A percentile compares a stretch with the other conserved stretches of the same genome.
Evolutionary conservation across 2,329 filamentous ascomycete species (phyloP).

Genomic region (Paecilomyces variotii): DNA sequence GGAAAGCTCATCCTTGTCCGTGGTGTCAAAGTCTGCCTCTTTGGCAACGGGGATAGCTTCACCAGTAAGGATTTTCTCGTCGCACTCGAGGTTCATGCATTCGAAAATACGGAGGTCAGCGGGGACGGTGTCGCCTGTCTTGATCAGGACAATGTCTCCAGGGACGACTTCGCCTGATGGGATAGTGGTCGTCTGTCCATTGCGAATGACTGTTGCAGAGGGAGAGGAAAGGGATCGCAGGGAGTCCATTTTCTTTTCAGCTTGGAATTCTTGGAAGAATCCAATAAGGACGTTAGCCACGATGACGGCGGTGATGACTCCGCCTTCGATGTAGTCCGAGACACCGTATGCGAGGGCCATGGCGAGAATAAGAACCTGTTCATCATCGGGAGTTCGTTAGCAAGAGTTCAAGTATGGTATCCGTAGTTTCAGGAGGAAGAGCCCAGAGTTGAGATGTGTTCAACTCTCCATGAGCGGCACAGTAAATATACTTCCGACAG

Average conservation of each 20-base stretch:
- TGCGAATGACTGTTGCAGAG: constrained; percentile 48
- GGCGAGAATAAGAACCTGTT: constrained; percentile 63
- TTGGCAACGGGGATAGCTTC: constrained; percentile 55
- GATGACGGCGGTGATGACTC: constrained; percentile 52
- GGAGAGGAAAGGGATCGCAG: constrained; percentile 49
- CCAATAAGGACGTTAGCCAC: constrained; percentile 50
- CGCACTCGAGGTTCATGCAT: constrained; percentile 64
- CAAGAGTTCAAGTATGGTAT: no score
- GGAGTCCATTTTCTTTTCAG: constrained; percentile 53
- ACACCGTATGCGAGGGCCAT: constrained; percentile 57
- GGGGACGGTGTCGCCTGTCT: constrained; percentile 51
- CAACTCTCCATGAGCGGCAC: no score
- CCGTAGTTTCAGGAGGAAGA: no score
- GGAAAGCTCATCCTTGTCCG: constrained; percentile 16
- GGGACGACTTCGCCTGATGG: constrained; percentile 52
- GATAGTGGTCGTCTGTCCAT: constrained; percentile 45
- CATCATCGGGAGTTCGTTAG: background rate
- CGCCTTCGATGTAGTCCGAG: constrained; percentile 50
- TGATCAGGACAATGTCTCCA: constrained; percentile 47
- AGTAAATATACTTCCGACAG: no score
- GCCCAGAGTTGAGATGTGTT: no score
- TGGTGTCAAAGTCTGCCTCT: constrained; percentile 30
- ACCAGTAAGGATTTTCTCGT: constrained; percentile 57
- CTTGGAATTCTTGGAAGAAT: constrained; percentile 53
- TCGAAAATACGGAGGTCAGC: constrained; percentile 50